Evolutionary conservation across 805 yeast genomes (phyloP), one percentile per base, ranked within the genome.

Genomic region (Metschnikowia lachancei): DNA sequence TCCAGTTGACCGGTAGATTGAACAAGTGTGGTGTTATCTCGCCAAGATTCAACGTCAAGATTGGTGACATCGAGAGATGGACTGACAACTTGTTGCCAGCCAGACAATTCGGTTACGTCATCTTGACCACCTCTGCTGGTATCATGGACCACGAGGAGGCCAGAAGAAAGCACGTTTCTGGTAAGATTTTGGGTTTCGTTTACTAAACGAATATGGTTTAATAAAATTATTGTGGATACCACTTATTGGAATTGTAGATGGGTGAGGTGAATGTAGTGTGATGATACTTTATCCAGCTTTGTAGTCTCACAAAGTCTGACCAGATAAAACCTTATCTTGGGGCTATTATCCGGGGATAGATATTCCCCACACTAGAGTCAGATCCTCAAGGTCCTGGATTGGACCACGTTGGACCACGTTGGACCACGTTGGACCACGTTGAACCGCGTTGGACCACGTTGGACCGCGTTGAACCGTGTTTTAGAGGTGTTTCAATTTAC

Each of bases 121-220:
- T 91, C 77, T 83, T 91, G 74, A 92, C 98, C 78, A 91, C 98
- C 66, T 92, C 97, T 67, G 97, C 97, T 66, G 98, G 98, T 81
- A 91, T 91, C 69, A 90, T 91, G 96, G 97, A 92, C 84, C 98
- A 91, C 82, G 97, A 92, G 83, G 97, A 91, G 82, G 98, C 98
- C 70, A 88, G 96, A 85, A 87, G 97, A 85, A 92, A 91, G 87
- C 97, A 91, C 81, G 97, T 91, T 65, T 89, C 97, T 64, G 98
- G 98, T 77, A 91, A 91, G 85, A 87, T 91, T 77, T 86, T 91
- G 72, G 98, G 97, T 73, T 91, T 88, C 82, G 97, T 91, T 61
- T 91, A 91, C 87, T 91, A 87, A 35, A 39, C 47, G 41, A 35
- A 30, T 34, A 45, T 29, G 42, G 22, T 32, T 32, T 30, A 30